These are phyloP conservation scores for Akebia trifoliata DNA, from an alignment of 164 flowering plant species.

Conservation along the genomic window DNA sequence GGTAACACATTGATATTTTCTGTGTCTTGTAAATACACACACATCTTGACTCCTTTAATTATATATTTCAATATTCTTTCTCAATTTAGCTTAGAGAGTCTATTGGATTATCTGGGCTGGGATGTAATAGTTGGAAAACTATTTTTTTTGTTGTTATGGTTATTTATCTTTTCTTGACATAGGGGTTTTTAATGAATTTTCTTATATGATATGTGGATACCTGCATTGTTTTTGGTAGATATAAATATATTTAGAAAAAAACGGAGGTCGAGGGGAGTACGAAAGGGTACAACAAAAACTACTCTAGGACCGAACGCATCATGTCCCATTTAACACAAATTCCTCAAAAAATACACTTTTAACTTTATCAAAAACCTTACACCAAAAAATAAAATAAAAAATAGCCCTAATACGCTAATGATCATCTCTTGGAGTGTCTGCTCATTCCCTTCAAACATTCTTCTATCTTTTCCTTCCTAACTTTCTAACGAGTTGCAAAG, in stretches of 20 bases:
- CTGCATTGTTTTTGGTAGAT: background rate
- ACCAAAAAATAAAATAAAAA: no score
- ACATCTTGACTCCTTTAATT: background rate
- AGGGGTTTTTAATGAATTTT: background rate
- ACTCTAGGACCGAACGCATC: no score
- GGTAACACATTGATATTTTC: slow-evolving; percentile 28
- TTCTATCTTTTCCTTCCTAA: no score
- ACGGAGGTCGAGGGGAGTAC: background rate
- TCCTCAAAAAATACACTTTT: no score
- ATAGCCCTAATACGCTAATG: no score
- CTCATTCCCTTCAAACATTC: no score
- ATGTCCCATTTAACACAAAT: no score
- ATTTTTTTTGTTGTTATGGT: background rate
- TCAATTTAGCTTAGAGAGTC: background rate
- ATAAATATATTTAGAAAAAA: background rate
- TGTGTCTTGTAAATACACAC: background rate
- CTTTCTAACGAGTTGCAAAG: no score
- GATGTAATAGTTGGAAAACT: background rate
- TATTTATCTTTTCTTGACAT: background rate
- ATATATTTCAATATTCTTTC: background rate
- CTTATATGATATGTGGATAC: background rate
- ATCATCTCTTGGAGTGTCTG: no score
- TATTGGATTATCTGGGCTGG: background rate
- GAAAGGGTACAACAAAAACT: background rate
- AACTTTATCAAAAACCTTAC: no score